Evolutionary conservation across 2,329 filamentous ascomycete genomes (phyloP).

Genomic region (Arthrobotrys megalospora): DNA sequence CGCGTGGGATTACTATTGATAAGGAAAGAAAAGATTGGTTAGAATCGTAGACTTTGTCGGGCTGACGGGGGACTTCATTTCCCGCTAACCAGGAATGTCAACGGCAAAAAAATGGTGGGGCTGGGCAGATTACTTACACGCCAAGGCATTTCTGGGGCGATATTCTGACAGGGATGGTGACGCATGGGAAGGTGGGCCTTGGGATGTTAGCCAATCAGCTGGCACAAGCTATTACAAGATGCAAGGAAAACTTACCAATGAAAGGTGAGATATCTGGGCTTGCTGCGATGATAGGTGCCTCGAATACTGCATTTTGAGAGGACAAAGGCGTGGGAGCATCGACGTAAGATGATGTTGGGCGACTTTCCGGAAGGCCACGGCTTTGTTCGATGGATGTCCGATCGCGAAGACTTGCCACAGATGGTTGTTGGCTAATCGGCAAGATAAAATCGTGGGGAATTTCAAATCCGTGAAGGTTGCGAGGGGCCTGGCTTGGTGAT

Average conservation of each 20-base stretch:
- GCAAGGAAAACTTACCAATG: conserved; percentile 41
- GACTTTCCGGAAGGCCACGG: conserved; percentile 44
- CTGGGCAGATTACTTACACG: conserved; percentile 49
- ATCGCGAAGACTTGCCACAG: conserved; percentile 31
- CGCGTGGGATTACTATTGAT: conserved; percentile 57
- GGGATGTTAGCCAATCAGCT: conserved; percentile 44
- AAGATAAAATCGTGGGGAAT: conserved; percentile 25
- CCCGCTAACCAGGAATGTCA: conserved; percentile 36
- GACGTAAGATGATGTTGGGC: conserved; percentile 37
- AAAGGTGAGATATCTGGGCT: conserved; percentile 4
- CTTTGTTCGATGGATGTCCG: not conserved
- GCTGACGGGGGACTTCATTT: conserved; percentile 17
- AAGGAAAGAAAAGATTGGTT: conserved; percentile 38
- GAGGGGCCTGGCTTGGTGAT: conserved; percentile 36
- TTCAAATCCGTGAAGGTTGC: not conserved
- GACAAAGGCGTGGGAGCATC: conserved; percentile 6
- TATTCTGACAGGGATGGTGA: conserved; percentile 50
- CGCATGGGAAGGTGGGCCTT: conserved; percentile 22
- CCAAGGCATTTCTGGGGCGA: conserved; percentile 43
- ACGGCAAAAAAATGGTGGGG: conserved; percentile 47
- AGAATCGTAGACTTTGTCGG: conserved; percentile 25
- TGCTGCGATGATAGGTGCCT: conserved; percentile 34
- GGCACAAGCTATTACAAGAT: not conserved
- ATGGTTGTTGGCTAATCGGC: conserved; percentile 46
- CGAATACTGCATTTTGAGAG: not conserved